Conservation (phyloP, 441 rosid species). For the Omphalea diandra region DNA sequence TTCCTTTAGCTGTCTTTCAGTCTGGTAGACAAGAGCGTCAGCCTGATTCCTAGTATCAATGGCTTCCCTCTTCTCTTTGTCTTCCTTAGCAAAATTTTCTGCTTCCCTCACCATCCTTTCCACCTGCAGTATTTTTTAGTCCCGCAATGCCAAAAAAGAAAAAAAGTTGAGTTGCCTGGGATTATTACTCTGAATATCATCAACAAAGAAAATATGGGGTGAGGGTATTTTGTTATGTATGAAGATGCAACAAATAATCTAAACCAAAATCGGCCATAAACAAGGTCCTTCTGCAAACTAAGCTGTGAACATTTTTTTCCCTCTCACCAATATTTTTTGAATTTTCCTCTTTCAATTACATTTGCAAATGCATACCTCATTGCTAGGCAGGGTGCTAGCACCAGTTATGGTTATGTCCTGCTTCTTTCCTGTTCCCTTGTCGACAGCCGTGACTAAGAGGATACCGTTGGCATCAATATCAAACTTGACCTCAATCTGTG, state of each 20-base stretch:
- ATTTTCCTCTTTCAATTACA: too few species aligned
- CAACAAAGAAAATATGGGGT: not conserved
- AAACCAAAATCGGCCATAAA: not conserved
- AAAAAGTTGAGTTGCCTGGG: too few species aligned
- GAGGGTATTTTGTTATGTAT: too few species aligned
- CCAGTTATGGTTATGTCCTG: slow-evolving; percentile 97
- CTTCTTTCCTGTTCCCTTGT: slow-evolving; percentile 93
- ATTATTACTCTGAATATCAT: not conserved
- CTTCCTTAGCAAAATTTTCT: slow-evolving; percentile 73
- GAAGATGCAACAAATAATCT: too few species aligned
- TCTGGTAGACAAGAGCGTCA: slow-evolving; percentile 75
- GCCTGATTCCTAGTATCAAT: slow-evolving; percentile 96
- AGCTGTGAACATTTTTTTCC: not conserved
- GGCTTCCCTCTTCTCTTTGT: slow-evolving; percentile 85
- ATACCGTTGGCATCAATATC: slow-evolving; percentile 97
- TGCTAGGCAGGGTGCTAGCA: slow-evolving; percentile 89
- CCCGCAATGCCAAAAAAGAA: not conserved
- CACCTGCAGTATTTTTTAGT: slow-evolving; percentile 41
- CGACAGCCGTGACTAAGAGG: slow-evolving; percentile 76
- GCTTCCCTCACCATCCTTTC: slow-evolving; percentile 85
- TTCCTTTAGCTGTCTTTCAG: slow-evolving; percentile 86
- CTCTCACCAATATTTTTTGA: not conserved
- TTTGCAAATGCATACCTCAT: slow-evolving; percentile 46
- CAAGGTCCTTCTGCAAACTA: not conserved
- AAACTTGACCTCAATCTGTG: slow-evolving; percentile 89